Evolutionary conservation across 1,284 basidiomycete species (phyloP), one percentile per base, ranked within the genome.

Genomic region (Fomitopsis palustris): DNA sequence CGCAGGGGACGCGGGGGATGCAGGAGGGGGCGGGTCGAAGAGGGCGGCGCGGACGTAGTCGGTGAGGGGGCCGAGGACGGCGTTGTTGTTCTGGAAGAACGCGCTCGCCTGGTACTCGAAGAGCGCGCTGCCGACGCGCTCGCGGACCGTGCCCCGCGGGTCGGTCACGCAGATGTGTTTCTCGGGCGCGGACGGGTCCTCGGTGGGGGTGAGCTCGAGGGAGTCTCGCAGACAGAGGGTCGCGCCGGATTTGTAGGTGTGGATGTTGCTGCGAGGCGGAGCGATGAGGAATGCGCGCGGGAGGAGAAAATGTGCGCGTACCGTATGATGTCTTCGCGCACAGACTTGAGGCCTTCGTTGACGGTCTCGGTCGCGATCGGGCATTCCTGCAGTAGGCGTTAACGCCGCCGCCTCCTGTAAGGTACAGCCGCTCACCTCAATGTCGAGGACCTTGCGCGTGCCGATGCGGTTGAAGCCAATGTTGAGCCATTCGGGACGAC

Each of bases 51-150:
- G 83, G 58, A 97, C 92, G 74, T 96, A 95, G 60, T 84, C 74
- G 8, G 93, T 90, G 53, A 99, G 82, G 0, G 92, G 86, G 8
- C 88, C 80, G 17, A 99, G 85, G 56, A 98, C 93, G 19, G 90
- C 88, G 71, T 96, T 96, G 80, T 99, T 99, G 81, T 98, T 98
- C 73, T 99, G 96, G 82, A 98, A 98, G 79, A 98, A 98, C 4
- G 90, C 88, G 43, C 90, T 88, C 1, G 92, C 95, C 12, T 85
- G 85, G 73, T 96, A 98, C 67, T 96, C 88, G 74, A 99, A 98
- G 53, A 90, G 75, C 72, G 81, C 88, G 57, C 83, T 76, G 3
- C 92, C 93, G 16, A 98, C 93, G 47, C 85, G 84, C 73, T 98
- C 96, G 59, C 93, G 89, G 4, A 97, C 88, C 3, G 81, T 85